Percentiles rank a stretch among this genome's conserved stretches.
Evolutionary conservation across 768 basidiomycete species (phyloP).

Genomic region (Naematelia aurantialba): DNA sequence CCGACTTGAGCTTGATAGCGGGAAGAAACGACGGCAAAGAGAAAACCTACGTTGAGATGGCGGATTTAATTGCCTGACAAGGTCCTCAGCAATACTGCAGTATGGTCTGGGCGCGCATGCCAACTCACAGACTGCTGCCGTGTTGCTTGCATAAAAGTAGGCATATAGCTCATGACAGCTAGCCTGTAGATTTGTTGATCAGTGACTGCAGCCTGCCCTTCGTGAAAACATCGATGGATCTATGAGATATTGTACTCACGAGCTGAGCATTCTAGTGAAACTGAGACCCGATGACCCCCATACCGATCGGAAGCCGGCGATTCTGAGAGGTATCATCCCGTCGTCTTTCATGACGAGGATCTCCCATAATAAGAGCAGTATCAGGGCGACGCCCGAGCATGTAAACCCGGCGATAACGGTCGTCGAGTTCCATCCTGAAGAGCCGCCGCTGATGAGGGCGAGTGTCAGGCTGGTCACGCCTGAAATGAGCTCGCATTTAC

Average conservation of each 20-base stretch:
- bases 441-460: constrained; percentile 7
- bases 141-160: constrained; percentile 13
- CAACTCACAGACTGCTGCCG: constrained; percentile 11
- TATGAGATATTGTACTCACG: constrained; percentile 5
- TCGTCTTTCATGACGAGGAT: constrained; percentile 14
- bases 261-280: constrained; percentile 7
- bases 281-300: constrained; percentile 7
- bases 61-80: constrained; percentile 9
- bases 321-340: constrained; percentile 11
- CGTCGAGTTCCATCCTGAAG: constrained; percentile 7
- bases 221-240: neutral
- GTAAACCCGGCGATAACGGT: constrained; percentile 14
- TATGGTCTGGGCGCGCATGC: neutral
- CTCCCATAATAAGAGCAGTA: constrained; percentile 10
- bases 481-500: too few species aligned
- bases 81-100: neutral
- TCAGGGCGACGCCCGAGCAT: constrained; percentile 10
- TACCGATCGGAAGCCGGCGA: constrained; percentile 8
- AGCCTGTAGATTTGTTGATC: neutral
- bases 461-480: constrained; percentile 11
- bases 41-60: constrained; percentile 8
- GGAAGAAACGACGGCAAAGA: neutral
- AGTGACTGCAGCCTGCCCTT: neutral
- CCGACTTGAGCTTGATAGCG: neutral
- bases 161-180: constrained; percentile 9